phyloP scores from a whole-genome alignment of 2,329 filamentous ascomycete species.

The Penicillium nordicum region DNA sequence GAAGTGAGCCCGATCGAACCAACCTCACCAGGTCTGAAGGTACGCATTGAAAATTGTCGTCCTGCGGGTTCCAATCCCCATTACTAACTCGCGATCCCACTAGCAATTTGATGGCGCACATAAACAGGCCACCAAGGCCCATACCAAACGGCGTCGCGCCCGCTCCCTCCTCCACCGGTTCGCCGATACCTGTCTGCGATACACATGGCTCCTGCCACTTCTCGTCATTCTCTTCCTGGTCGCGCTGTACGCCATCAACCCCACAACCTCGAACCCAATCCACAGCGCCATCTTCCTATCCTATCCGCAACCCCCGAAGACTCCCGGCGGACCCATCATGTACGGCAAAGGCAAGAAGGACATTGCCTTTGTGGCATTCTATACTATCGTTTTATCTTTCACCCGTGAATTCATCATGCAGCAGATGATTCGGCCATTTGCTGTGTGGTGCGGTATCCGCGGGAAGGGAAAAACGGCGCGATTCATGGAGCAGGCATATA shows the following conservation, averaged over 20 bases:
- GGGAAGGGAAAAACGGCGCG: constrained; percentile 75
- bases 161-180: constrained; percentile 44
- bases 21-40: constrained; percentile 32
- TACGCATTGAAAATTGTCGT: constrained; percentile 17
- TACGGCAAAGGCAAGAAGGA: constrained; percentile 91
- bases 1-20: constrained; percentile 32
- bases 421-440: constrained; percentile 74
- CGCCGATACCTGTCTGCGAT: constrained; percentile 43
- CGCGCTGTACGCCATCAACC: constrained; percentile 69
- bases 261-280: constrained; percentile 72
- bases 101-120: constrained; percentile 27
- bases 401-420: constrained; percentile 97
- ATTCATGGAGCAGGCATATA: constrained; percentile 97
- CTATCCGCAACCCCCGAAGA: constrained; percentile 65
- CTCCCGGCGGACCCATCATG: constrained; percentile 53
- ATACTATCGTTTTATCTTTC: constrained; percentile 84
- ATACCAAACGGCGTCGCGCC: constrained; percentile 44
- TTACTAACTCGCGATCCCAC: neutral
- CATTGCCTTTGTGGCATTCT: constrained; percentile 82
- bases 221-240: constrained; percentile 63
- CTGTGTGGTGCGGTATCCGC: constrained; percentile 65
- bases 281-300: constrained; percentile 84
- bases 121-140: constrained; percentile 32
- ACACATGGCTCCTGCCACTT: constrained; percentile 67
- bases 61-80: constrained; percentile 2